Conservation (phyloP, 306 rosid species). For the Fragaria vesca region DNA sequence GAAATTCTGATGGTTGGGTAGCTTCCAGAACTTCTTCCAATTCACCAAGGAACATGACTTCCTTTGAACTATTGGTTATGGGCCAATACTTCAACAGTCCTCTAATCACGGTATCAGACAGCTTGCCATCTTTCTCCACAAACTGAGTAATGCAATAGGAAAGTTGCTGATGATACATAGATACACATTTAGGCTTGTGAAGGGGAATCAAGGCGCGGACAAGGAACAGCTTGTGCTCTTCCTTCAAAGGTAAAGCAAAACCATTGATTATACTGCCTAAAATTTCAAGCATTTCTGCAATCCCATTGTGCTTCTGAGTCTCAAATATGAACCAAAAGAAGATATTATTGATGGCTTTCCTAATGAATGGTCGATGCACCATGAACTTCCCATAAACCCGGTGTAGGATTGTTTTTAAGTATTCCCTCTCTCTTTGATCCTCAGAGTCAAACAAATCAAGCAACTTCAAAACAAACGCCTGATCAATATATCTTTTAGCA, state of each 20-base stretch:
- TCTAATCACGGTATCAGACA: slow-evolving; percentile 56
- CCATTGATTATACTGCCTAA: slow-evolving; percentile 64
- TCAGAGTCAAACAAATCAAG: slow-evolving; percentile 65
- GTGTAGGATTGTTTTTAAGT: slow-evolving; percentile 61
- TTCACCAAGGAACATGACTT: slow-evolving; percentile 66
- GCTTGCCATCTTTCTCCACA: slow-evolving; percentile 64
- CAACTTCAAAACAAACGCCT: slow-evolving; percentile 54
- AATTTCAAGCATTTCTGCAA: slow-evolving; percentile 63
- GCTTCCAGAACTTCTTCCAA: slow-evolving; percentile 65
- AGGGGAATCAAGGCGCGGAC: slow-evolving; percentile 59
- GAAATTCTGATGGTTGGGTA: slow-evolving; percentile 57
- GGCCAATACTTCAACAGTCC: slow-evolving; percentile 70
- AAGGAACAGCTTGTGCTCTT: slow-evolving; percentile 70
- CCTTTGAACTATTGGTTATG: slow-evolving; percentile 55
- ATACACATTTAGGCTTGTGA: slow-evolving; percentile 59
- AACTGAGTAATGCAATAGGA: slow-evolving; percentile 60
- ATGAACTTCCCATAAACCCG: slow-evolving; percentile 64
- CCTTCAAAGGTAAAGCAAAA: slow-evolving; percentile 67
- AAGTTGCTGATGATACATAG: slow-evolving; percentile 63
- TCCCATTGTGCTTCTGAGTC: slow-evolving; percentile 60
- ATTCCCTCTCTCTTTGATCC: slow-evolving; percentile 72
- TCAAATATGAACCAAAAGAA: slow-evolving; percentile 62
- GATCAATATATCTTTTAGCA: slow-evolving; percentile 56
- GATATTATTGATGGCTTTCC: slow-evolving; percentile 61
- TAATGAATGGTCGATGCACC: slow-evolving; percentile 66